Base-by-base conservation (phyloP, 1,284 basidiomycete species). In the Ustilago nuda region DNA sequence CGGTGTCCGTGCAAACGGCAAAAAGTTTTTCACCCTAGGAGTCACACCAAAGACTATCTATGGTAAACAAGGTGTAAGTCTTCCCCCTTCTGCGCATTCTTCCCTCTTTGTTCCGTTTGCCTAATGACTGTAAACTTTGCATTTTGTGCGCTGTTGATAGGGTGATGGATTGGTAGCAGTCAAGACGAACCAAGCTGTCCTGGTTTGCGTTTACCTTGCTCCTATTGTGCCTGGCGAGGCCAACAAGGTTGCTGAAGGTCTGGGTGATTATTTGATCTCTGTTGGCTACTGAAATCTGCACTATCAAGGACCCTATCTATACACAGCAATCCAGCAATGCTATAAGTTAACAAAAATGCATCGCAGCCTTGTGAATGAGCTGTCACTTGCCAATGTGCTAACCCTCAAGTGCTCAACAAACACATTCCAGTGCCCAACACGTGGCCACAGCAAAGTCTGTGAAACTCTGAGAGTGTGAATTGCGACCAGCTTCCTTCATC, bases 101-200 rank as follows among this genome's bases (percentile, higher is more conserved):
- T n/a, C 58, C 8, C n/a, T 15, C 23, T 17, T 12, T 11, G 36
- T 53, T 15, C 3, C 17, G 8, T 41, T 30, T 41, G 11, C 48
- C 45, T 27, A 41, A 84, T 33, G 33, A 36, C 11, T n/a, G 4
- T 11, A 33, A 27, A 17, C 37, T 48, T 36, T 36, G 5, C 23
- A 5, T 36, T 5, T 2, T 35, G 51, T 19, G 35, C 17, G 39
- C 9, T 43, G 27, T 17, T 23, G n/a, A 43, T 45, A 96, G 94
- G 90, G 89, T 33, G 91, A 94, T 85, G 96, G 95, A 2, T 89
- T 89, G 66, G 88, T 94, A 70, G 84, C 95, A 73, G 92, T 94
- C 67, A 94, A 94, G 89, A 98, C 95, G 32, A 92, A 90, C 79
- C 93, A 94, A 85, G 94, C 94, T 4, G 89, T 97, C 72, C 89